Percentiles rank a stretch among this genome's conserved stretches.
Evolutionary conservation across 2,329 filamentous ascomycete genomes (phyloP).

Genomic region (Diaporthe australafricana): DNA sequence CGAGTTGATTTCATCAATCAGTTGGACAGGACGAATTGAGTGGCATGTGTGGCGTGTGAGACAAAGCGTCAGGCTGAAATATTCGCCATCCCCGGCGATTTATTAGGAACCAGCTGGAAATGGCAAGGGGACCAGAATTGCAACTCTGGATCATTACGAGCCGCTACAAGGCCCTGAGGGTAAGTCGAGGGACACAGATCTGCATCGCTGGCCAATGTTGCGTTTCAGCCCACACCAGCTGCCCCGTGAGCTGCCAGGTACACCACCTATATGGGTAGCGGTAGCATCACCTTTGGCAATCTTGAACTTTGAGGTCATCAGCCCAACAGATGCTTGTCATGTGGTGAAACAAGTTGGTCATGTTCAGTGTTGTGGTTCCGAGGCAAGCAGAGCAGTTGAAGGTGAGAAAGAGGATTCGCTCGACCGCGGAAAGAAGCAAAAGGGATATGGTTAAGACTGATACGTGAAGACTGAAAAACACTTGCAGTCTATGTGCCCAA

Average conservation of each 20-base stretch:
- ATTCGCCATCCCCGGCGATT: not conserved
- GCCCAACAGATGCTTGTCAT: not conserved
- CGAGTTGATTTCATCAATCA: not conserved
- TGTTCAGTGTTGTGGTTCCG: not conserved
- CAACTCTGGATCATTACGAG: too few relatives aligned
- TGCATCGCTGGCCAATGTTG: not conserved
- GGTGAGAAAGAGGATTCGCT: not conserved
- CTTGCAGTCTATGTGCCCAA: not conserved
- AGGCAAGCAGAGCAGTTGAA: not conserved
- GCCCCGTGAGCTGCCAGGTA: not conserved
- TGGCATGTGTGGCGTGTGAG: not conserved
- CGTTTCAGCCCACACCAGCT: conserved; percentile 7
- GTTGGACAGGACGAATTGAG: not conserved
- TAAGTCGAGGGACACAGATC: not conserved
- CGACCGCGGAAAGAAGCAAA: not conserved
- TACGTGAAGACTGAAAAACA: not conserved
- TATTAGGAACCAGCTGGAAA: not conserved
- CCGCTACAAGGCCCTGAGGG: not conserved
- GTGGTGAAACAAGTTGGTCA: conserved; percentile 5
- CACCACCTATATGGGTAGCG: too few relatives aligned
- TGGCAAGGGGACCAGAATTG: not conserved
- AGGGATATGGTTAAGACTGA: not conserved
- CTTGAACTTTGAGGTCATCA: not conserved
- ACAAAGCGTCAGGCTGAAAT: not conserved
- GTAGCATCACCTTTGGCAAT: conserved; percentile 10